Evolutionary conservation across 78 protist genomes (phyloP).

Genomic region (Monosiga brevicollis): DNA sequence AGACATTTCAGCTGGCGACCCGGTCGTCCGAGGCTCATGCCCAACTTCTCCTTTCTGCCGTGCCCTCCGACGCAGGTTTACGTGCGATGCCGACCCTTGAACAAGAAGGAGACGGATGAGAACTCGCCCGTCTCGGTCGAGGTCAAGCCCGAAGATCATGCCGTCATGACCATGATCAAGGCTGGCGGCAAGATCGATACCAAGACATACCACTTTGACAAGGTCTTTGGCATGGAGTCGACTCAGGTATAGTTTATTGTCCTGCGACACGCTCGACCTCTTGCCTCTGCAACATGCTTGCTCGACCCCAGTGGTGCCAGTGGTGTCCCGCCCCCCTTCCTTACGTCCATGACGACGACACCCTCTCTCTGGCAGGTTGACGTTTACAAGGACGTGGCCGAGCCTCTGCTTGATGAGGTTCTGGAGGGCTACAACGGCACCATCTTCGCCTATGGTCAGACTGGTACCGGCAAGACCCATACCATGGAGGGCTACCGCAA

Average conservation of each 20-base stretch:
- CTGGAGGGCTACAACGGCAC: too few relatives aligned
- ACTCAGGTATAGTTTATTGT: background rate
- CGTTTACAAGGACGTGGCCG: constrained; percentile 7
- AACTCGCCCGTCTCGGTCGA: background rate
- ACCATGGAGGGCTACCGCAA: constrained; percentile 52
- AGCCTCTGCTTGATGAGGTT: constrained; percentile 38
- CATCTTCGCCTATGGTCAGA: constrained; percentile 56
- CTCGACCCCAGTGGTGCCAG: background rate
- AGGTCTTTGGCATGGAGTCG: background rate
- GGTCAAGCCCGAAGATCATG: background rate
- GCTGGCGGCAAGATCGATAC: background rate
- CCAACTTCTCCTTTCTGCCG: too few relatives aligned
- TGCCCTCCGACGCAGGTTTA: too few relatives aligned
- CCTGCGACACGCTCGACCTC: background rate
- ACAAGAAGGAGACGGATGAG: background rate
- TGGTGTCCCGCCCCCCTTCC: background rate
- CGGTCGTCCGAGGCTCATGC: background rate
- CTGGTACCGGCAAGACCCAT: constrained; percentile 61
- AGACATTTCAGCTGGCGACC: background rate
- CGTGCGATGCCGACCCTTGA: background rate
- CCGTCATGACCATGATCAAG: background rate
- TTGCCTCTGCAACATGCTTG: background rate
- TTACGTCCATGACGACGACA: background rate
- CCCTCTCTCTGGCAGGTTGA: constrained; percentile 1
- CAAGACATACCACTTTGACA: constrained; percentile 18